Conservation (phyloP, 2,329 filamentous ascomycete genomes). For the Monilinia vaccinii-corymbosi region DNA sequence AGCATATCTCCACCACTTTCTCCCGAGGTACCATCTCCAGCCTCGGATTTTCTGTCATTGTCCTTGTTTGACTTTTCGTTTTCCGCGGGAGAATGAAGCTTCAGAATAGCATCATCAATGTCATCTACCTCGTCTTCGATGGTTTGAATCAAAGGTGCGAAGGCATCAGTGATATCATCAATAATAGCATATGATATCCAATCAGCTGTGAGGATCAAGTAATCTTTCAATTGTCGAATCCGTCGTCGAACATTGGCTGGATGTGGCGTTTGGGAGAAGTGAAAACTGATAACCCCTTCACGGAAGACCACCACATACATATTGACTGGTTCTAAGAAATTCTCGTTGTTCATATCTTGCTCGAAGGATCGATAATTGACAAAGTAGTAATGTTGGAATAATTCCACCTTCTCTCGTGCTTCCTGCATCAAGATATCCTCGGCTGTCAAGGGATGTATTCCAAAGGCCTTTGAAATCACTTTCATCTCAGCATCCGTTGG, state of each 20-base stretch:
- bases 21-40: conserved; percentile 30
- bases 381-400: conserved; percentile 97
- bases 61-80: conserved; percentile 36
- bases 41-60: conserved; percentile 38
- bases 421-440: conserved; percentile 98
- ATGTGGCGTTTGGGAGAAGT: conserved; percentile 93
- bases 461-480: conserved; percentile 81
- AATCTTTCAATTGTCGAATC: conserved; percentile 89
- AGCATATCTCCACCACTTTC: conserved; percentile 71
- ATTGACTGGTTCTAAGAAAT: conserved; percentile 91
- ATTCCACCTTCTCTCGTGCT: conserved; percentile 92
- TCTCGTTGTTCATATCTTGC: conserved; percentile 79
- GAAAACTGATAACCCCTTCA: conserved; percentile 91
- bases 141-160: conserved; percentile 80
- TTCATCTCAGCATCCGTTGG: conserved; percentile 96
- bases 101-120: conserved; percentile 85
- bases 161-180: conserved; percentile 96
- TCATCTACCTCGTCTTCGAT: conserved; percentile 97
- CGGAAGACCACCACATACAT: conserved; percentile 97
- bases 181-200: conserved; percentile 99
- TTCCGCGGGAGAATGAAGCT: conserved; percentile 56
- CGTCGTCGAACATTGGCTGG: conserved; percentile 90
- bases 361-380: conserved; percentile 98
- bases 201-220: conserved; percentile 83
- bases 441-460: conserved; percentile 88